These are phyloP conservation scores for Patellaria atrata DNA, from an alignment of 495 filamentous ascomycete genomes.

Conservation along the genomic window DNA sequence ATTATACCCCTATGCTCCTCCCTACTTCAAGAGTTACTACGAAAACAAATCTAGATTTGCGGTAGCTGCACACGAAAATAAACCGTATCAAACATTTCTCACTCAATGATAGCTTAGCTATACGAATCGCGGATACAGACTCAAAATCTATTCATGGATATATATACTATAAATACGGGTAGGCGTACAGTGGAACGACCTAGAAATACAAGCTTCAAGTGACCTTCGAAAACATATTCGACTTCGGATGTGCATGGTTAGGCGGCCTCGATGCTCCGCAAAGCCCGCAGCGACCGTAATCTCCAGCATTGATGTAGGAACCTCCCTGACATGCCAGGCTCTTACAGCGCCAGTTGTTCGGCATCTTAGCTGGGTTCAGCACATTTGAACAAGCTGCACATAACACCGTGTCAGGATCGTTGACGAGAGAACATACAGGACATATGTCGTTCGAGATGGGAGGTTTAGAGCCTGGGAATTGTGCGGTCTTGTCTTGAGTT, in stretches of 20 bases:
- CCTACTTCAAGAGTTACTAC: no score
- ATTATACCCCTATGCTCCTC: no score
- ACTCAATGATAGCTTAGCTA: no score
- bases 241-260: neutral
- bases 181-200: no score
- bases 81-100: no score
- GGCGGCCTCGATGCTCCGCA: constrained; percentile 35
- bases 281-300: constrained; percentile 50
- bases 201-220: no score
- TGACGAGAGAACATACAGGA: constrained; percentile 48
- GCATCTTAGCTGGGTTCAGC: constrained; percentile 35
- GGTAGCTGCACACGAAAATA: no score
- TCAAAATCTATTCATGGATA: no score
- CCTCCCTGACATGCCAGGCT: constrained; percentile 37
- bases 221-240: neutral
- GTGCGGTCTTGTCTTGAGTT: neutral
- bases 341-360: constrained; percentile 44
- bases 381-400: constrained; percentile 55
- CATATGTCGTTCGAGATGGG: constrained; percentile 26
- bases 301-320: constrained; percentile 47
- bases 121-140: no score
- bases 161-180: no score
- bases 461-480: constrained; percentile 1
- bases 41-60: no score
- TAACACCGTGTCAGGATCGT: constrained; percentile 33